phyloP scores from a whole-genome alignment of 2,329 filamentous ascomycete genomes.

The Colletotrichum sp. region DNA sequence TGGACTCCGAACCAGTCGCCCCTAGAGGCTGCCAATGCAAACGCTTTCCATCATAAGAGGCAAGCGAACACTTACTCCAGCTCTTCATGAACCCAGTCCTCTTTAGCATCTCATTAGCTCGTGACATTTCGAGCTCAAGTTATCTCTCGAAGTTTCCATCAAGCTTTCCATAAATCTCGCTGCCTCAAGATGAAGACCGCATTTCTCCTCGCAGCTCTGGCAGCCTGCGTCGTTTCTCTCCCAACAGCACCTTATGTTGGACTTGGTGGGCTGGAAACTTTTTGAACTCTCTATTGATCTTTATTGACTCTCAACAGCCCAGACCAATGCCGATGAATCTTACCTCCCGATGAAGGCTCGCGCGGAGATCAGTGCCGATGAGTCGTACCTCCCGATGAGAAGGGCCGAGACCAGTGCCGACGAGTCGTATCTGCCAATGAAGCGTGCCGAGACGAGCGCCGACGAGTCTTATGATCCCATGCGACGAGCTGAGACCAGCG shows the following conservation, averaged over 20 bases:
- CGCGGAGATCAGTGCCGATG: constrained; percentile 1
- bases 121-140: neutral
- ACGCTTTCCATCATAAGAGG: neutral
- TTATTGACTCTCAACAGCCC: neutral
- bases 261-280: neutral
- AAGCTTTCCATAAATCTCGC: neutral
- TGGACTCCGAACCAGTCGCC: neutral
- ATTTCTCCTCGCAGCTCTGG: neutral
- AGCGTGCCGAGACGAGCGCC: neutral
- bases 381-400: constrained; percentile 10
- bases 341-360: constrained; percentile 10
- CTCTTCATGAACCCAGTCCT: neutral
- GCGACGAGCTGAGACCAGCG: neutral
- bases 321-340: constrained; percentile 8
- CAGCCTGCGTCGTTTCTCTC: neutral
- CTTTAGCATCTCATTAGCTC: neutral
- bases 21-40: neutral
- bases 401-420: neutral
- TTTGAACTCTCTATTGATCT: neutral
- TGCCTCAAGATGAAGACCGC: neutral
- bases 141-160: neutral
- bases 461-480: constrained; percentile 6
- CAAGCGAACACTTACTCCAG: neutral
- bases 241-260: neutral
- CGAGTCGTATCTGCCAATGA: neutral